These are phyloP conservation scores for Butyriboletus appendiculatus DNA, from an alignment of 1,284 basidiomycete genomes.

Conservation along the genomic window DNA sequence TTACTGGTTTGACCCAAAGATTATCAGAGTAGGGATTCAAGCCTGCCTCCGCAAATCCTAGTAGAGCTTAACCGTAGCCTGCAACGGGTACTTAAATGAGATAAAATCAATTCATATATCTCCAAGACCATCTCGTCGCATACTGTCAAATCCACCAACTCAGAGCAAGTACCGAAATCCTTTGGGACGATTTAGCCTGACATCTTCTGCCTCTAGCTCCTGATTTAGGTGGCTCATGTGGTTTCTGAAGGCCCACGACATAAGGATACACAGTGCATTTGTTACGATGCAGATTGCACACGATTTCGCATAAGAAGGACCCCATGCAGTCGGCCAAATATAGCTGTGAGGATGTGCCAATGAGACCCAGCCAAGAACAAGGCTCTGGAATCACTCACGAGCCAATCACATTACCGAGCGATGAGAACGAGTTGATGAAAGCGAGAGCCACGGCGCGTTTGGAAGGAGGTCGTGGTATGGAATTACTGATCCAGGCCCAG, in stretches of 20 bases:
- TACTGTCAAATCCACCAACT: not conserved
- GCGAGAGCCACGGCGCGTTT: constrained; percentile 81
- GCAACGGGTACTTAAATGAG: not conserved
- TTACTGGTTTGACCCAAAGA: not conserved
- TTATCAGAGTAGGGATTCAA: not conserved
- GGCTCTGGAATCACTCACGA: constrained; percentile 50
- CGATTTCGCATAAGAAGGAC: constrained; percentile 39
- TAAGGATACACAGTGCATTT: constrained; percentile 46
- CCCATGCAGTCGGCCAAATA: constrained; percentile 43
- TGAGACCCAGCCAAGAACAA: constrained; percentile 9
- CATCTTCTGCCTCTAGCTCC: constrained; percentile 45
- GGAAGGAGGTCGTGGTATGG: constrained; percentile 63
- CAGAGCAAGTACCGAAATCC: constrained; percentile 52
- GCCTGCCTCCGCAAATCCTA: not conserved
- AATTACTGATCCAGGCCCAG: constrained; percentile 71
- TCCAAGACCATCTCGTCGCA: not conserved
- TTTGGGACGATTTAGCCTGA: constrained; percentile 40
- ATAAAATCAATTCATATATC: not conserved
- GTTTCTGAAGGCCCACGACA: constrained; percentile 55
- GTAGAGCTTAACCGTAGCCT: not conserved
- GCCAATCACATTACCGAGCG: constrained; percentile 73
- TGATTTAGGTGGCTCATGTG: constrained; percentile 50
- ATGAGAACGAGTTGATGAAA: constrained; percentile 71
- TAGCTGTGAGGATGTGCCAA: constrained; percentile 36
- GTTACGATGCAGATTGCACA: constrained; percentile 55